A percentile compares a stretch with the other conserved stretches of the same genome.
Conservation (phyloP, 2,329 filamentous ascomycete genomes). For the Fusarium algeriense region DNA sequence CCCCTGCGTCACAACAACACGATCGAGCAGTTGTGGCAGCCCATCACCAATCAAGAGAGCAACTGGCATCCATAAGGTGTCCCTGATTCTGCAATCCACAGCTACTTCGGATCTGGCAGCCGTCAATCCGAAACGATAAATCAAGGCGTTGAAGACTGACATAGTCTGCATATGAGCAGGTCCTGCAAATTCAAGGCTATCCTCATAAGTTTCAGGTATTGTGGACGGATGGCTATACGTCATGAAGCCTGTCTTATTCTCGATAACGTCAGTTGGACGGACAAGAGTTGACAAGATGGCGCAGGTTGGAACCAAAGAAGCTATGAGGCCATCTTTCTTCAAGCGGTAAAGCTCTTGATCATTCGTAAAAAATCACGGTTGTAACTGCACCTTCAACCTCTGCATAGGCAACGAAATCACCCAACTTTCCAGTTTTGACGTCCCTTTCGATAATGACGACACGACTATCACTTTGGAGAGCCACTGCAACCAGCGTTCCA, state of each 20-base stretch:
- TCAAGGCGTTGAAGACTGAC: background rate
- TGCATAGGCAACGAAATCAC: slow-evolving; percentile 57
- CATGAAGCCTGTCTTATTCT: background rate
- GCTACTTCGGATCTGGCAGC: slow-evolving; percentile 25
- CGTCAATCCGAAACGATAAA: slow-evolving; percentile 26
- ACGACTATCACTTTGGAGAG: slow-evolving; percentile 70
- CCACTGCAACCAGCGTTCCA: slow-evolving; percentile 74
- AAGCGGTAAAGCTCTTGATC: slow-evolving; percentile 7
- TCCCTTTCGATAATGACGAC: slow-evolving; percentile 74
- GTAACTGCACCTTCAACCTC: slow-evolving; percentile 60
- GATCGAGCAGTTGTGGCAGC: slow-evolving; percentile 26
- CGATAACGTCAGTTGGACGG: background rate
- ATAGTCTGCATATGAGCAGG: slow-evolving; percentile 2
- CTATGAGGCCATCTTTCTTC: background rate
- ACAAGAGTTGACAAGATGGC: slow-evolving; percentile 6
- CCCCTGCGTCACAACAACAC: slow-evolving; percentile 34
- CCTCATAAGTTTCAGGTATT: background rate
- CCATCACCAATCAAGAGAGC: slow-evolving; percentile 6
- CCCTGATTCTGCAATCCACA: slow-evolving; percentile 37
- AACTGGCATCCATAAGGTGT: slow-evolving; percentile 16
- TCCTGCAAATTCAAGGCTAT: background rate
- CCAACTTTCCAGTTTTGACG: slow-evolving; percentile 68
- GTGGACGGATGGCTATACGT: background rate
- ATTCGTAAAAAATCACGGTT: slow-evolving; percentile 62
- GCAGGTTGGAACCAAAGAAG: background rate